phyloP scores from a whole-genome alignment of 2,329 filamentous ascomycete genomes.

The Arachnopeziza araneosa region DNA sequence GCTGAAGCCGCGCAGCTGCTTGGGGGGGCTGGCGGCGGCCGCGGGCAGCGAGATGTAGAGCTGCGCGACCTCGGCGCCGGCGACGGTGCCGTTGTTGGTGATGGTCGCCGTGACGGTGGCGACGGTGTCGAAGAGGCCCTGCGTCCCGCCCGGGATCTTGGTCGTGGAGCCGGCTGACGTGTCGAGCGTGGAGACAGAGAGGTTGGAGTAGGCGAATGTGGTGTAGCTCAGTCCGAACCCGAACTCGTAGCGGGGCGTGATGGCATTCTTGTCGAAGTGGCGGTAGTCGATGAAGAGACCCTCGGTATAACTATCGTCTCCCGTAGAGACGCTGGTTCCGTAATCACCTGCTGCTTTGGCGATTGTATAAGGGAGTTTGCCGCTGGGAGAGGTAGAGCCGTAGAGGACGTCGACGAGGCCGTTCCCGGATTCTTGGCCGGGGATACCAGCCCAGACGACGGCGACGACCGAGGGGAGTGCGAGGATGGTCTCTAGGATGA shows the following conservation, averaged over 20 bases:
- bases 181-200: constrained; percentile 12
- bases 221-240: constrained; percentile 52
- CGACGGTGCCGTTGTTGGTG: constrained; percentile 53
- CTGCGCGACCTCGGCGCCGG: constrained; percentile 49
- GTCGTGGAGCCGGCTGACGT: constrained; percentile 1
- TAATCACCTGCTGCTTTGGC: constrained; percentile 46
- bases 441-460: constrained; percentile 53
- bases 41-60: constrained; percentile 33
- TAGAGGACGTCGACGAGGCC: constrained; percentile 56
- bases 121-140: constrained; percentile 57
- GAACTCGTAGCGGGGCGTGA: constrained; percentile 35
- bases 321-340: constrained; percentile 25
- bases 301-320: constrained; percentile 36
- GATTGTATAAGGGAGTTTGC: constrained; percentile 51
- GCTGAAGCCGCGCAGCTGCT: constrained; percentile 59
- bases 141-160: constrained; percentile 41
- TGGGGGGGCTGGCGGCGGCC: constrained; percentile 39
- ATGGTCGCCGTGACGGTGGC: constrained; percentile 54
- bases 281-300: constrained; percentile 48
- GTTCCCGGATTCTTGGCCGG: constrained; percentile 57
- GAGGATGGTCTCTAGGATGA: constrained; percentile 53
- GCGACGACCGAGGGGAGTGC: constrained; percentile 59
- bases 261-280: constrained; percentile 40
- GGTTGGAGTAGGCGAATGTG: constrained; percentile 36
- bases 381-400: constrained; percentile 48